phyloP scores from a whole-genome alignment of 2,329 filamentous ascomycete species.

The Kalaharituber pfeilii region DNA sequence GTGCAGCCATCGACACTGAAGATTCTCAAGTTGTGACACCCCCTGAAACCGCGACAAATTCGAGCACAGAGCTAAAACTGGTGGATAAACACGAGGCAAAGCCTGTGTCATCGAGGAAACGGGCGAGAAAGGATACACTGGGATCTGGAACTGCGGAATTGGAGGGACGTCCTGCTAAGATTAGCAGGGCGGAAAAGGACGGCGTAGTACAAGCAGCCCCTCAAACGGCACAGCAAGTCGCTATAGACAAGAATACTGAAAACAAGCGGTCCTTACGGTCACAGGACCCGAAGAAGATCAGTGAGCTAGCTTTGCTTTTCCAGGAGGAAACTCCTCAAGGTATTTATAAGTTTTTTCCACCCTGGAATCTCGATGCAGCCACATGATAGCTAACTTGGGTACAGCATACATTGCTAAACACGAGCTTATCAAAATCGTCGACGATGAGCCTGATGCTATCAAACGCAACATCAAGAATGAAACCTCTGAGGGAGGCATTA shows the following conservation, averaged over 20 bases:
- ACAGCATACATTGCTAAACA: constrained; percentile 1
- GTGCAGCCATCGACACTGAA: neutral
- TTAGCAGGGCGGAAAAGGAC: neutral
- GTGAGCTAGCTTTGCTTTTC: neutral
- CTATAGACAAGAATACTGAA: neutral
- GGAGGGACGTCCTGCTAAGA: neutral
- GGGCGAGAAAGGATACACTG: neutral
- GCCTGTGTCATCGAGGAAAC: neutral
- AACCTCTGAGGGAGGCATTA: neutral
- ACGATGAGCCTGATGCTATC: neutral
- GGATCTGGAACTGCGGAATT: neutral
- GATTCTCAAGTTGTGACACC: neutral
- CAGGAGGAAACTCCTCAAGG: neutral
- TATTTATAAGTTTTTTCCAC: neutral
- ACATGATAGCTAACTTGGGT: neutral
- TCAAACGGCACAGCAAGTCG: neutral
- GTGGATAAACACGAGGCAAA: neutral
- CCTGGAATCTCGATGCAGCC: neutral
- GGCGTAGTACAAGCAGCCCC: neutral
- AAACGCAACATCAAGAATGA: neutral
- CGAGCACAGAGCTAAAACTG: neutral
- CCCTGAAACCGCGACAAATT: neutral
- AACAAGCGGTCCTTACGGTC: constrained; percentile 1
- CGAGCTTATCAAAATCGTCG: neutral
- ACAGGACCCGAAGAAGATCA: neutral